Conservation (phyloP, 2,329 filamentous ascomycete species). For the Cladosporium sp. region DNA sequence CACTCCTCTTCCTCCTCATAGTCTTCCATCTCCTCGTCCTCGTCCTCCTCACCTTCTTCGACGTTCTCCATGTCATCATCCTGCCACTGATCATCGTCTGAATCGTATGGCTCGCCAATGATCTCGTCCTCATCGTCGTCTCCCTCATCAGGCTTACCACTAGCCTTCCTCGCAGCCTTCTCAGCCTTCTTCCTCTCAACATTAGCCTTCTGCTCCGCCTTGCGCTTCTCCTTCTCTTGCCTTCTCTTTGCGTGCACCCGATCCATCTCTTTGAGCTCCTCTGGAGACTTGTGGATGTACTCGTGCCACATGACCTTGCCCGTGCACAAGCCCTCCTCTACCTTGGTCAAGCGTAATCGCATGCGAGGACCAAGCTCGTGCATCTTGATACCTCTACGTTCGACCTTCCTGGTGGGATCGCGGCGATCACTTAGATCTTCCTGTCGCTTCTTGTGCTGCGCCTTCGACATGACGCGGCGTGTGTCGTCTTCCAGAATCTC, state of each 20-base stretch:
- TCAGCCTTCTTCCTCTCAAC: slow-evolving; percentile 78
- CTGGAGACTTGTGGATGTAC: slow-evolving; percentile 77
- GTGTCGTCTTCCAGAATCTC: slow-evolving; percentile 65
- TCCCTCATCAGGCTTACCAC: slow-evolving; percentile 40
- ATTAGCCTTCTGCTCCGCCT: slow-evolving; percentile 81
- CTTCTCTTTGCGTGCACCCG: slow-evolving; percentile 73
- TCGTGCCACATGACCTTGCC: slow-evolving; percentile 98
- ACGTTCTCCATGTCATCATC: slow-evolving; percentile 45
- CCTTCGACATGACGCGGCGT: slow-evolving; percentile 57
- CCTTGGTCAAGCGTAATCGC: slow-evolving; percentile 85
- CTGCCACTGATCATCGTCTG: slow-evolving; percentile 50
- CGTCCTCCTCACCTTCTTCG: slow-evolving; percentile 29
- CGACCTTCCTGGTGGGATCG: slow-evolving; percentile 51
- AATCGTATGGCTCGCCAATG: slow-evolving; percentile 45
- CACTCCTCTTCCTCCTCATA: slow-evolving; percentile 18
- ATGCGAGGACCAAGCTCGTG: slow-evolving; percentile 89
- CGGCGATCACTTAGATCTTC: slow-evolving; percentile 17
- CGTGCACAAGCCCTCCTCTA: slow-evolving; percentile 86
- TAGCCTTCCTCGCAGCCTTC: slow-evolving; percentile 52
- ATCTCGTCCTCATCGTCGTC: slow-evolving; percentile 33
- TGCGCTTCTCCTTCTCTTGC: slow-evolving; percentile 76
- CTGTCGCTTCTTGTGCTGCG: slow-evolving; percentile 38
- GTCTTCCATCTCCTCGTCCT: slow-evolving; percentile 25
- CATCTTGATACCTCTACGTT: slow-evolving; percentile 84
- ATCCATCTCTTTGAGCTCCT: slow-evolving; percentile 74